Evolutionary conservation across 192 early-diverging fungal genomes (phyloP).

Genomic region (Gryganskiella cystojenkinii): DNA sequence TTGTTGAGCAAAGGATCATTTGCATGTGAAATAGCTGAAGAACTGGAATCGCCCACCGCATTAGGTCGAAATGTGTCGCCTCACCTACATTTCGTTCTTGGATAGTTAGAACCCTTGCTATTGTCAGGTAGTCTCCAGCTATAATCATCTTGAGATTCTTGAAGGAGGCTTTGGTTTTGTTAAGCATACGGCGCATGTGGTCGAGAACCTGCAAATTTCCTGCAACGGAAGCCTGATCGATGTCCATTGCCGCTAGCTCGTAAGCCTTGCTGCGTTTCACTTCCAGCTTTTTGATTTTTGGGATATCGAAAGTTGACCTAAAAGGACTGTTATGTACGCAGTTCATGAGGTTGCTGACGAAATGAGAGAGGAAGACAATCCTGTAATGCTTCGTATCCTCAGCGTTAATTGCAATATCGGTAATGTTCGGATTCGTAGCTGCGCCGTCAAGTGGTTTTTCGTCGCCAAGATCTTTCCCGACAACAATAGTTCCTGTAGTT

Average conservation of each 20-base stretch:
- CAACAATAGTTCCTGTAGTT: slow-evolving; percentile 2
- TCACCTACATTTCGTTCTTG: background rate
- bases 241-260: slow-evolving; percentile 2
- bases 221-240: background rate
- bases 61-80: background rate
- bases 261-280: background rate
- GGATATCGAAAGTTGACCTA: background rate
- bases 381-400: background rate
- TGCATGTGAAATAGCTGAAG: slow-evolving; percentile 10
- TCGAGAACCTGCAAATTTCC: background rate
- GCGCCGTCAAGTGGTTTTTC: background rate
- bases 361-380: background rate
- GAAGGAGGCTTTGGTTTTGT: background rate
- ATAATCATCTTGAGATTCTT: slow-evolving; percentile 10
- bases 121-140: background rate
- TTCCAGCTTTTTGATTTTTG: background rate
- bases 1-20: slow-evolving; percentile 2
- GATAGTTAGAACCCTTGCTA: background rate
- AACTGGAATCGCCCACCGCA: slow-evolving; percentile 1
- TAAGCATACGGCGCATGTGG: background rate
- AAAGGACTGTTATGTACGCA: background rate
- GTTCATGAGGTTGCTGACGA: background rate
- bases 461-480: background rate
- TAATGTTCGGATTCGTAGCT: background rate
- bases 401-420: background rate